Conservation (phyloP, 805 yeast genomes). For the Pichia exigua region DNA sequence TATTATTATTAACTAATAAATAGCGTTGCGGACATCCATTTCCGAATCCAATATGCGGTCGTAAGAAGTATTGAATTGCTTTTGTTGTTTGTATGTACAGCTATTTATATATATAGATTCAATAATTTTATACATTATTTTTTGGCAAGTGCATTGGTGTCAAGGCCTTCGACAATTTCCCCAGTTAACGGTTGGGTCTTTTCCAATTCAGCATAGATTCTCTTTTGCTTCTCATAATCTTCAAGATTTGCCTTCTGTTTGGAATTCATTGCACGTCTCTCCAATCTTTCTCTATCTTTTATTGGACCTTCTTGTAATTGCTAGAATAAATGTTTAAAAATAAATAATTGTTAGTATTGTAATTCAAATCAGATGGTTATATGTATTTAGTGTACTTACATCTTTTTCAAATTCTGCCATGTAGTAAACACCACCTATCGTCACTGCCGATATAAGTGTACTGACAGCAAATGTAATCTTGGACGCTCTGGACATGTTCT, state of each 20-base stretch:
- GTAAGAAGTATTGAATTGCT: neutral
- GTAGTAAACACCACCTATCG: slow-evolving; percentile 62
- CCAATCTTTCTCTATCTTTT: slow-evolving; percentile 65
- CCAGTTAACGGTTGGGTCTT: slow-evolving; percentile 58
- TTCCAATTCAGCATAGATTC: slow-evolving; percentile 49
- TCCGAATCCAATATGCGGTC: neutral
- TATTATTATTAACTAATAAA: no score
- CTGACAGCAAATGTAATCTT: slow-evolving; percentile 64
- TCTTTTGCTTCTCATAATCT: slow-evolving; percentile 61
- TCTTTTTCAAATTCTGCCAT: slow-evolving; percentile 65
- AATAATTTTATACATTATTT: neutral
- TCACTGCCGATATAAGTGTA: slow-evolving; percentile 44
- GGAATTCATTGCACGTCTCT: slow-evolving; percentile 31
- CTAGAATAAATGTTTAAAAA: slow-evolving; percentile 19
- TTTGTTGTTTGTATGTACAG: neutral
- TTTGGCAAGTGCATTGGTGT: slow-evolving; percentile 8
- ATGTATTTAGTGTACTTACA: slow-evolving; percentile 25
- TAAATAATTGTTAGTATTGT: neutral
- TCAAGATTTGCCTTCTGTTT: slow-evolving; percentile 47
- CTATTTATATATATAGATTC: neutral
- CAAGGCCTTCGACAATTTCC: slow-evolving; percentile 37
- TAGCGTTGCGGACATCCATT: neutral
- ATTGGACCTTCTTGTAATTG: slow-evolving; percentile 77
- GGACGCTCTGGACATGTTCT: slow-evolving; percentile 70
- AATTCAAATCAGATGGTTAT: neutral